Conservation (phyloP, 805 yeast species). For the Citeromyces nyonsensis region DNA sequence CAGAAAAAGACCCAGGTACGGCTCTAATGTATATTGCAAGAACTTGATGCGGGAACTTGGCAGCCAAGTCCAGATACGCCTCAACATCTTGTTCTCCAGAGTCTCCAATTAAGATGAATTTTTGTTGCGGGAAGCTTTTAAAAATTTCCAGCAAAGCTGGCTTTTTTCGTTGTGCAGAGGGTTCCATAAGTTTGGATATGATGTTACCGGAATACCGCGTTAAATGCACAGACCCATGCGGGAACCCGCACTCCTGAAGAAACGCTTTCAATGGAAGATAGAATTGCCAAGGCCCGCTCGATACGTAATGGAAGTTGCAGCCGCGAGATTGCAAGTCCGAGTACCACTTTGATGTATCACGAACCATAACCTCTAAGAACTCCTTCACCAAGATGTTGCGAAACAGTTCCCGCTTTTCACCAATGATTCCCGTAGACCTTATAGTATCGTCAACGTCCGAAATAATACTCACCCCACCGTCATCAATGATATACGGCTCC, state of each 20-base stretch:
- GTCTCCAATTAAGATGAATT: slow-evolving; percentile 82
- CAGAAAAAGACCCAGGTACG: slow-evolving; percentile 55
- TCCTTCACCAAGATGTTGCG: slow-evolving; percentile 61
- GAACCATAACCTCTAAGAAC: slow-evolving; percentile 51
- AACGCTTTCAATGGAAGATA: slow-evolving; percentile 45
- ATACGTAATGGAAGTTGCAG: slow-evolving; percentile 73
- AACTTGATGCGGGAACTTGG: slow-evolving; percentile 43
- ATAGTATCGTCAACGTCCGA: slow-evolving; percentile 94
- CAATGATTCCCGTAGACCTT: slow-evolving; percentile 78
- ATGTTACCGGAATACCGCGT: slow-evolving; percentile 81
- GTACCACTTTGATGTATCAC: slow-evolving; percentile 66
- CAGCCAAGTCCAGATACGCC: slow-evolving; percentile 66
- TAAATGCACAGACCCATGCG: slow-evolving; percentile 72
- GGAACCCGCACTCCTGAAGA: slow-evolving; percentile 39
- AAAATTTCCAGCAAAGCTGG: slow-evolving; percentile 47
- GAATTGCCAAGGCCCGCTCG: slow-evolving; percentile 91
- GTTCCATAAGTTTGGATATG: slow-evolving; percentile 71
- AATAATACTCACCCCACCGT: slow-evolving; percentile 52
- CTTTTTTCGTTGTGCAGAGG: slow-evolving; percentile 70
- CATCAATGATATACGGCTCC: slow-evolving; percentile 22
- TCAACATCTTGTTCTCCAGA: slow-evolving; percentile 93
- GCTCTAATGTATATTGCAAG: slow-evolving; percentile 70
- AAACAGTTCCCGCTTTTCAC: slow-evolving; percentile 74
- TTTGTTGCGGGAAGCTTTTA: slow-evolving; percentile 60
- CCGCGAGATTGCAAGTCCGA: slow-evolving; percentile 23